Evolutionary conservation across 768 basidiomycete genomes (phyloP).

Genomic region (Pleurotus cornucopiae): DNA sequence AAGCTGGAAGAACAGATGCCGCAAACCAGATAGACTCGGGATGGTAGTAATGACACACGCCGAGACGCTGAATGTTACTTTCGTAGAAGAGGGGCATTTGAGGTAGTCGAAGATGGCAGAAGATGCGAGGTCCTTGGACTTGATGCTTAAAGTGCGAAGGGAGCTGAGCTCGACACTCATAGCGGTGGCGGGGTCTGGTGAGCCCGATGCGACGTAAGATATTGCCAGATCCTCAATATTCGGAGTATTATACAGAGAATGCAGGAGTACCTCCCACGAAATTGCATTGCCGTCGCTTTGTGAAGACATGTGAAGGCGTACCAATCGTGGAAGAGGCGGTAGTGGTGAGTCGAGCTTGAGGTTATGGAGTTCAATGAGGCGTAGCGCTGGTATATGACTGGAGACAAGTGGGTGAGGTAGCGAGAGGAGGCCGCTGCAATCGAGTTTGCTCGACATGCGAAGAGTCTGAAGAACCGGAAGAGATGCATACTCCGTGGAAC

Average conservation of each 20-base stretch:
- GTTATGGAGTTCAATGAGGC: not conserved
- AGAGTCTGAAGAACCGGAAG: not conserved
- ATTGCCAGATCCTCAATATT: not conserved
- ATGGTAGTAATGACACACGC: not conserved
- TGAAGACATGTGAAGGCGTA: not conserved
- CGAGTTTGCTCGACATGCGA: not conserved
- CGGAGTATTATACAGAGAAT: not conserved
- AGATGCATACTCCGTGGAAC: not conserved
- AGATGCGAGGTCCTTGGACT: not conserved
- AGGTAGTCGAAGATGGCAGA: not conserved
- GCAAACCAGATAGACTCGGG: not conserved
- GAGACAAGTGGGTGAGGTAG: not conserved
- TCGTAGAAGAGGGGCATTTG: not conserved
- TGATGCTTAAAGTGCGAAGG: not conserved
- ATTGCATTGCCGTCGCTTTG: not conserved
- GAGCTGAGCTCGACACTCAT: not conserved
- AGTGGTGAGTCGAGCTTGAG: not conserved
- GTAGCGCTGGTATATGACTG: not conserved
- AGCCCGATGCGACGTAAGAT: not conserved
- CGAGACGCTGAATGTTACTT: not conserved
- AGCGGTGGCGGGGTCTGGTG: not conserved
- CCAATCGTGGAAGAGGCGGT: not conserved
- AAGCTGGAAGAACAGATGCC: not conserved
- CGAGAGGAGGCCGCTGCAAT: not conserved
- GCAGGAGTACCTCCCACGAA: not conserved